These are phyloP conservation scores for Apiotrichum siamense DNA, from an alignment of 1,284 basidiomycete genomes.

Conservation along the genomic window DNA sequence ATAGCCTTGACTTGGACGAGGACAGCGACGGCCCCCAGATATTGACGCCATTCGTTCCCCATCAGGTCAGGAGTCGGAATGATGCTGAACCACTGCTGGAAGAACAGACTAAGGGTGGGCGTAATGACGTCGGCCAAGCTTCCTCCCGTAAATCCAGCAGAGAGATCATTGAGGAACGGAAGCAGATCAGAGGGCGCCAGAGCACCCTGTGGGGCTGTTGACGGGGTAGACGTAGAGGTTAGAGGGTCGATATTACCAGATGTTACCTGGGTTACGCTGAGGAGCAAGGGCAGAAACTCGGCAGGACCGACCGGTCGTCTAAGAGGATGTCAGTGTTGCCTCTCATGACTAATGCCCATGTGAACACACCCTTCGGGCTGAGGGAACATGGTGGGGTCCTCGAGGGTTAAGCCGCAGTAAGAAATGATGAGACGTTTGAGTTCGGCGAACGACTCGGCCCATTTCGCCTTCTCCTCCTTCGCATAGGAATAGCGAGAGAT, in stretches of 20 bases:
- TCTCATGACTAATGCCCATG: background rate
- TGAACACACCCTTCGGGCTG: constrained; percentile 64
- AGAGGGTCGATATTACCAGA: constrained; percentile 54
- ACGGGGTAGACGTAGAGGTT: constrained; percentile 31
- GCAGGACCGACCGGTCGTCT: constrained; percentile 65
- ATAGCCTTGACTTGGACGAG: constrained; percentile 77
- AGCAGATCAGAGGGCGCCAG: constrained; percentile 45
- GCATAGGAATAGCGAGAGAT: constrained; percentile 61
- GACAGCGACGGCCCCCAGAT: constrained; percentile 72
- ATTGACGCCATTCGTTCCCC: constrained; percentile 67
- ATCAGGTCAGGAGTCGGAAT: constrained; percentile 41
- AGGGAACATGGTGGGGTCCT: constrained; percentile 88
- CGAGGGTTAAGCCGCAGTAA: constrained; percentile 81
- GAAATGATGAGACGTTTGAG: constrained; percentile 74
- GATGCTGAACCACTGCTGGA: constrained; percentile 47
- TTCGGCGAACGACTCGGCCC: constrained; percentile 61
- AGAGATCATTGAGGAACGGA: constrained; percentile 50
- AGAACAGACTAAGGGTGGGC: constrained; percentile 46
- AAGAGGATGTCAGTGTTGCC: background rate
- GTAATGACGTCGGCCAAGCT: constrained; percentile 49
- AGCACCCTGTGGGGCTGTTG: constrained; percentile 12
- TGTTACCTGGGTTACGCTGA: constrained; percentile 54
- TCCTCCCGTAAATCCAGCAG: constrained; percentile 45
- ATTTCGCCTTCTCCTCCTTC: constrained; percentile 59
- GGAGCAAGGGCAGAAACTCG: constrained; percentile 69